phyloP scores from a whole-genome alignment of 2,329 filamentous ascomycete genomes.

The Ophiocordyceps camponoti-saundersi region DNA sequence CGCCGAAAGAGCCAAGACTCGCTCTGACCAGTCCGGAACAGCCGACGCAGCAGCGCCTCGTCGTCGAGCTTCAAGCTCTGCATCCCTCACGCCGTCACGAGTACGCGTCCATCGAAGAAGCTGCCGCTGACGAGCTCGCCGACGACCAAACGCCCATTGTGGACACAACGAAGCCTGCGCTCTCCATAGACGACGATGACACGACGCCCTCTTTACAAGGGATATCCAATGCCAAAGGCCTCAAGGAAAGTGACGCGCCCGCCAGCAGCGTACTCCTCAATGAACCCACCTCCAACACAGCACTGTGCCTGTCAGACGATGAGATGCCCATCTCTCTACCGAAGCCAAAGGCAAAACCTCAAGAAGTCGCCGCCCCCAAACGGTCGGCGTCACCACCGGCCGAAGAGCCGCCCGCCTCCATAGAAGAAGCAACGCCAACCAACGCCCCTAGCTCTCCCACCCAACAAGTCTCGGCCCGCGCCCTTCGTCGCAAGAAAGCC shows the following conservation, averaged over 20 bases:
- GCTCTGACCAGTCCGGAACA: background rate
- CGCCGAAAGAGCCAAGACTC: background rate
- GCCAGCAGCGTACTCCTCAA: background rate
- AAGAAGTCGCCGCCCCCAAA: background rate
- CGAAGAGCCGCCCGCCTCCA: background rate
- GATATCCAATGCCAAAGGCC: background rate
- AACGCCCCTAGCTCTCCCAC: too few relatives aligned
- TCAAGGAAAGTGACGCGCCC: background rate
- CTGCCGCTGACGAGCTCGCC: constrained; percentile 1
- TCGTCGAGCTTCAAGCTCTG: constrained; percentile 4
- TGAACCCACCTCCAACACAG: constrained; percentile 1
- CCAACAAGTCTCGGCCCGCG: too few relatives aligned
- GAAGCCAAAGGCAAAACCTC: constrained; percentile 1
- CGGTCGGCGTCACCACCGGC: background rate
- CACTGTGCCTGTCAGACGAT: constrained; percentile 17
- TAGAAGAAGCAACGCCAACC: background rate
- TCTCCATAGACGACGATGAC: background rate
- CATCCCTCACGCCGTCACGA: constrained; percentile 2
- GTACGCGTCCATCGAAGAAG: constrained; percentile 1
- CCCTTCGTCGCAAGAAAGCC: too few relatives aligned
- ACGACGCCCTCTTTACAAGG: too few relatives aligned
- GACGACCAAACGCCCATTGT: constrained; percentile 1
- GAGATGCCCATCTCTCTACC: constrained; percentile 13
- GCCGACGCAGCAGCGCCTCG: constrained; percentile 3
- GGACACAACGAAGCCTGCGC: background rate